Conservation (phyloP, 345 rosid genomes). For the Pelargonium nanum region DNA sequence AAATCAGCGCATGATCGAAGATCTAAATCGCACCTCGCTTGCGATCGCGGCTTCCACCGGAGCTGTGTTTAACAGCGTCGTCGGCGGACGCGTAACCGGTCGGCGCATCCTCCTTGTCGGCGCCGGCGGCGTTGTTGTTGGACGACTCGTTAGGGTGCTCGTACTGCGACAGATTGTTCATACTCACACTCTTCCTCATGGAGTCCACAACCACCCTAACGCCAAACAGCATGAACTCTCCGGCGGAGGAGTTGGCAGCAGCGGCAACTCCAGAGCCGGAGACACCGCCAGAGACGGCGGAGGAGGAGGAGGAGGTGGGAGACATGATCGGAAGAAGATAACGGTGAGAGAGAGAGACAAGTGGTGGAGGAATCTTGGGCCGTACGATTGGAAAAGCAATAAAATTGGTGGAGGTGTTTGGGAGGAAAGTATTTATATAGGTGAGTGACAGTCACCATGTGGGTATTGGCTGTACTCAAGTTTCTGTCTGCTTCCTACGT, state of each 20-base stretch:
- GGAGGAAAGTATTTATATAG: too few relatives aligned
- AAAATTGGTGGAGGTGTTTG: background rate
- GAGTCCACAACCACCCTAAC: slow-evolving; percentile 86
- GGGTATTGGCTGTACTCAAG: background rate
- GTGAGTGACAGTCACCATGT: slow-evolving; percentile 12
- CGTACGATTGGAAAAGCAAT: background rate
- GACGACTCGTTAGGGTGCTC: slow-evolving; percentile 34
- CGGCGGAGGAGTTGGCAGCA: slow-evolving; percentile 1
- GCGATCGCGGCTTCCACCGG: slow-evolving; percentile 44
- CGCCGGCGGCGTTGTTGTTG: slow-evolving; percentile 9
- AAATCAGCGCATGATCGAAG: background rate
- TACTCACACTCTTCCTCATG: slow-evolving; percentile 83
- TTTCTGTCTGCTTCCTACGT: background rate
- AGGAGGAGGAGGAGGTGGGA: slow-evolving; percentile 1
- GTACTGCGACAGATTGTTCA: slow-evolving; percentile 75
- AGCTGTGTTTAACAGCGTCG: slow-evolving; percentile 49
- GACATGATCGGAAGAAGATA: slow-evolving; percentile 16
- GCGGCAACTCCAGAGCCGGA: slow-evolving; percentile 17
- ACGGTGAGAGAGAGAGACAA: background rate
- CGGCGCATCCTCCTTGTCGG: slow-evolving; percentile 15
- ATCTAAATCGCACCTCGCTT: slow-evolving; percentile 57
- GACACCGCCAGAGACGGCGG: slow-evolving; percentile 4
- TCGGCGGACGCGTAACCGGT: slow-evolving; percentile 74
- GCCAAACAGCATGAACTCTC: slow-evolving; percentile 84
- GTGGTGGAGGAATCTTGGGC: background rate